Evolutionary conservation across 352 stramenopile species (phyloP), one percentile per base, ranked within the genome.

Genomic region (Peronospora belbahrii): DNA sequence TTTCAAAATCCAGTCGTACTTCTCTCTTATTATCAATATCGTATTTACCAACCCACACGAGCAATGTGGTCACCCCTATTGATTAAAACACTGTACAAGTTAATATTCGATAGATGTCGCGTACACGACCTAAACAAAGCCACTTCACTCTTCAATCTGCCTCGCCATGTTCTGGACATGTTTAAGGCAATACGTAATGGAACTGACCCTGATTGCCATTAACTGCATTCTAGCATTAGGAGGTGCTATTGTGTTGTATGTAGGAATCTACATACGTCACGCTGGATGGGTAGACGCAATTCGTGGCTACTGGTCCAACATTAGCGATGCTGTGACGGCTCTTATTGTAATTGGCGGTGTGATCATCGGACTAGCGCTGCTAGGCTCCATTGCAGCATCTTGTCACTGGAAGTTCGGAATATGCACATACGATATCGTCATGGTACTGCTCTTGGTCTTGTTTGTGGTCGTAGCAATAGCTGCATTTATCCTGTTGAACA

Each of bases 231-330:
- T 87, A 37, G 70, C 77, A 14, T 42, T 67, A 3, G 75, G 70
- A 43, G 75, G 72, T 23, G 56, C 69, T 13, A 47, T 87, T 25
- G 63, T 87, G 39, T 49, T 84, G 17, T 74, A 73, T 56, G 52
- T 70, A 22, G 63, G 62, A 6, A 47, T 75, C 25, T 62, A 69
- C 41, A 56, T 73, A 38, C 63, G 63, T 18, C 35, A 70, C 37
- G 61, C 61, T 2, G 67, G 59, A 17, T 85, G 72, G 75, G 45
- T 83, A 35, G 68, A 80, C 25, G 62, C 85, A 4, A 59, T 85
- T 42, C 27, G 62, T 17, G 54, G 56, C 25, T 77, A 83, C 43
- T 81, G 69, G 68, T 64, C 54, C 23, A 65, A 63, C 42, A 62
- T 72, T 20, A 34, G 70, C 56, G 40, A 54, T 18, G 50, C 79